Conservation (phyloP, 1,284 basidiomycete species). For the Coniferiporia weirii region DNA sequence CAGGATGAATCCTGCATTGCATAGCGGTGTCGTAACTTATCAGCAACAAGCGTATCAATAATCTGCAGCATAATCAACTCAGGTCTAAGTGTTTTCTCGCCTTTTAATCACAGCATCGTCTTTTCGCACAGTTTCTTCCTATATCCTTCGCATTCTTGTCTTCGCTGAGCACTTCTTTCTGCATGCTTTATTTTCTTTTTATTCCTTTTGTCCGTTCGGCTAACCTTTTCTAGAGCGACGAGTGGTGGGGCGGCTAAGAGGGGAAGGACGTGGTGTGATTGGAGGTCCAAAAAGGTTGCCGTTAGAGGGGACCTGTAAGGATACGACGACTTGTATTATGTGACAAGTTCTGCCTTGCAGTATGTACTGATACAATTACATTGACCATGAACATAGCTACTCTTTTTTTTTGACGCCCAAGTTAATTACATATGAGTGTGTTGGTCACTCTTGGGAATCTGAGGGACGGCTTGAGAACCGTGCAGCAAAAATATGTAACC, state of each 20-base stretch:
- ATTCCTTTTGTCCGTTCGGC: background rate
- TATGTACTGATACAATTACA: background rate
- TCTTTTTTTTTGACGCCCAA: no score
- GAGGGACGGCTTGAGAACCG: no score
- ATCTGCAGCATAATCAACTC: background rate
- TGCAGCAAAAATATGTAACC: no score
- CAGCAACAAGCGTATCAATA: background rate
- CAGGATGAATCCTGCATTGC: background rate
- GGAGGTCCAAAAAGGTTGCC: background rate
- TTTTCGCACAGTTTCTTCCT: background rate
- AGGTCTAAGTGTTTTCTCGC: slow-evolving; percentile 18
- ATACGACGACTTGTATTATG: background rate
- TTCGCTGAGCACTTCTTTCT: background rate
- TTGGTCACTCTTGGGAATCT: no score
- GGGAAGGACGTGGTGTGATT: background rate
- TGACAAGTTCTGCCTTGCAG: background rate
- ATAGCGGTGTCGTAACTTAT: slow-evolving; percentile 5
- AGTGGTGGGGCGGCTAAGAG: background rate
- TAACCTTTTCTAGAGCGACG: background rate
- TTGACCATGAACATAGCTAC: no score
- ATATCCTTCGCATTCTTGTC: background rate
- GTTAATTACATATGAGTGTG: no score
- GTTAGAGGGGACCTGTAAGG: background rate
- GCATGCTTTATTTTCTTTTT: background rate
- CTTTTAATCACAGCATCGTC: background rate